Base-by-base conservation (phyloP, 164 flowering plant genomes). In the Brasenia schreberi region DNA sequence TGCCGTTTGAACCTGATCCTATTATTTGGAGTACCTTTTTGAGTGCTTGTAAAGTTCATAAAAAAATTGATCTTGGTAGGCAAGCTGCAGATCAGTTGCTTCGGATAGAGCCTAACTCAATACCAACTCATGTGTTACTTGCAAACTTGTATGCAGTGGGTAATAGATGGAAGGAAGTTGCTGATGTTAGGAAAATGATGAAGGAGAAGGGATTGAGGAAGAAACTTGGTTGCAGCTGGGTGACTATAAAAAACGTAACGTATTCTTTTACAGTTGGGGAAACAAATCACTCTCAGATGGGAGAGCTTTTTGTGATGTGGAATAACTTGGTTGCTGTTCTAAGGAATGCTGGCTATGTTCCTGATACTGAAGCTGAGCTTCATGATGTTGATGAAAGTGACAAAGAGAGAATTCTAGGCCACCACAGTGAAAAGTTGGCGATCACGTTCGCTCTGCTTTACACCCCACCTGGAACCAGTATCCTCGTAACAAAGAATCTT, bases 1-100 rank as follows among this genome's bases (percentile, higher is more conserved):
- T 81, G 64, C 71, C 65, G 27, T 64, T 86, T 42, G 71, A 79
- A 18, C 76, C 77, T 68, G 12, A 76, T 33, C 69, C 62, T 66
- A 71, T 78, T 42, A 90, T 85, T 18, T 86, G 94, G 94, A 82
- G 72, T 59, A 75, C 90, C 27, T 75, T 88, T 49, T 62, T 90
- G 65, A 77, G 86, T 49, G 85, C 89, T 53, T 88, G 94, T 67
- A 67, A 74, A 73, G 61, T 82, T 52, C 86, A 90, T 77, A 81
- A 86, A 64, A 77, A 85, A 52, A 19, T 72, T 23, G 78, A 81
- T 67, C 69, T 84, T 79, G 87, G 74, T 11, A 81, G 74, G 60
- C 76, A 75, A 83, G 87, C 75, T 44, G 72, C 81, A 6, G 69
- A 80, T 62, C 74, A 75, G 42, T 69, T 89, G 63, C 72, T 79